These are phyloP conservation scores for Eucalyptus grandis DNA, from an alignment of 345 rosid genomes.

Conservation along the genomic window DNA sequence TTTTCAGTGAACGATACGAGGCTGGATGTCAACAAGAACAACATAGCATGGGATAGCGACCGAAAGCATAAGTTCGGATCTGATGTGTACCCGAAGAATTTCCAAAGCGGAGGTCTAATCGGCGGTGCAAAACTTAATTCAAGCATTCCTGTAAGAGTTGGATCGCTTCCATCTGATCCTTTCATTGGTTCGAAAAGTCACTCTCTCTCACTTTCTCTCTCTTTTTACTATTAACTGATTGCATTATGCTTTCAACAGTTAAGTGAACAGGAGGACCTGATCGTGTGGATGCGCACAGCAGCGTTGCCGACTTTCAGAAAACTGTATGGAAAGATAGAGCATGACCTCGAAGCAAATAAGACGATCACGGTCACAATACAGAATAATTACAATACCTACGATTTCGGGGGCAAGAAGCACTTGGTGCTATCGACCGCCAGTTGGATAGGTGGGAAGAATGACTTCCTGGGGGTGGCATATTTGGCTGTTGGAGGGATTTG, in stretches of 20 bases:
- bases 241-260: slow-evolving; percentile 2
- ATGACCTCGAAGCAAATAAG: slow-evolving; percentile 14
- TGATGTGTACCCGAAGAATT: slow-evolving; percentile 34
- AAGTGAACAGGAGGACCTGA: slow-evolving; percentile 32
- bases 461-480: slow-evolving; percentile 26
- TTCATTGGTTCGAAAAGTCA: background rate
- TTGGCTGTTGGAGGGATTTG: slow-evolving; percentile 20
- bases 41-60: slow-evolving; percentile 36
- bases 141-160: slow-evolving; percentile 15
- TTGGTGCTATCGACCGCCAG: slow-evolving; percentile 25
- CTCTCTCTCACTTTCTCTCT: background rate
- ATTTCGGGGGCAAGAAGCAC: slow-evolving; percentile 20
- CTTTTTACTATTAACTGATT: background rate
- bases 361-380: slow-evolving; percentile 12
- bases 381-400: slow-evolving; percentile 35
- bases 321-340: slow-evolving; percentile 31
- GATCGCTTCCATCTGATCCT: background rate
- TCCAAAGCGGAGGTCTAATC: slow-evolving; percentile 18
- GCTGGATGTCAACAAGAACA: slow-evolving; percentile 12
- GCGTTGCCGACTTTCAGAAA: slow-evolving; percentile 34
- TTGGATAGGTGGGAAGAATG: slow-evolving; percentile 33
- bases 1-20: slow-evolving; percentile 7
- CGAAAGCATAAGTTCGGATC: slow-evolving; percentile 27
- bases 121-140: slow-evolving; percentile 32
- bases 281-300: slow-evolving; percentile 42